These are phyloP conservation scores for Paramyrothecium sp. DNA, from an alignment of 2,329 filamentous ascomycete species.

Conservation along the genomic window DNA sequence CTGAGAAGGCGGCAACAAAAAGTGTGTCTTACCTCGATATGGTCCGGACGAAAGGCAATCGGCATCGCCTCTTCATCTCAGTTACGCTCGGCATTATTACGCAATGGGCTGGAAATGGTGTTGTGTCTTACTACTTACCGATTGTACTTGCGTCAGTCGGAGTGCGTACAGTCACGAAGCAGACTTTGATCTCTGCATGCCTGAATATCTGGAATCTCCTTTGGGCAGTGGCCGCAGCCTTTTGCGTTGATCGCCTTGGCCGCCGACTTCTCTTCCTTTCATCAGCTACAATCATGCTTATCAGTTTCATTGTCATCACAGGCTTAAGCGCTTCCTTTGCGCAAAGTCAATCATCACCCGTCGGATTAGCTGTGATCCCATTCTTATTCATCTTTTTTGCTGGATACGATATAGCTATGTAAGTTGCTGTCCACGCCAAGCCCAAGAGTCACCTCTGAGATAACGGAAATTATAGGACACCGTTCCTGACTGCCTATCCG, in stretches of 20 bases:
- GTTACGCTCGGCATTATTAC: slow-evolving; percentile 24
- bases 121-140: slow-evolving; percentile 36
- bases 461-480: slow-evolving; percentile 23
- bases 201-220: slow-evolving; percentile 38
- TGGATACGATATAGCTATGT: slow-evolving; percentile 41
- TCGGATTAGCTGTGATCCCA: slow-evolving; percentile 43
- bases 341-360: slow-evolving; percentile 20
- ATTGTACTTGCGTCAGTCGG: slow-evolving; percentile 35
- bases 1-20: slow-evolving; percentile 18
- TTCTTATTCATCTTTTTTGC: slow-evolving; percentile 47
- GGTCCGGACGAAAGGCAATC: slow-evolving; percentile 13
- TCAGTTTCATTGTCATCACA: slow-evolving; percentile 36
- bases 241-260: slow-evolving; percentile 37
- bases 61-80: slow-evolving; percentile 15
- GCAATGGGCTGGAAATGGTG: slow-evolving; percentile 28
- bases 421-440: background rate
- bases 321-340: slow-evolving; percentile 29
- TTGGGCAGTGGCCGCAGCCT: slow-evolving; percentile 30
- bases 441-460: background rate
- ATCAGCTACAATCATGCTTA: slow-evolving; percentile 31
- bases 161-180: slow-evolving; percentile 32
- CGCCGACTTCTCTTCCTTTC: slow-evolving; percentile 38
- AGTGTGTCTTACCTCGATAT: slow-evolving; percentile 14
- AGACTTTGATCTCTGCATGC: slow-evolving; percentile 38
- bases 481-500: slow-evolving; percentile 41